Evolutionary conservation across 495 filamentous ascomycete genomes (phyloP), one percentile per base, ranked within the genome.

Genomic region (Apiosordaria backusii): DNA sequence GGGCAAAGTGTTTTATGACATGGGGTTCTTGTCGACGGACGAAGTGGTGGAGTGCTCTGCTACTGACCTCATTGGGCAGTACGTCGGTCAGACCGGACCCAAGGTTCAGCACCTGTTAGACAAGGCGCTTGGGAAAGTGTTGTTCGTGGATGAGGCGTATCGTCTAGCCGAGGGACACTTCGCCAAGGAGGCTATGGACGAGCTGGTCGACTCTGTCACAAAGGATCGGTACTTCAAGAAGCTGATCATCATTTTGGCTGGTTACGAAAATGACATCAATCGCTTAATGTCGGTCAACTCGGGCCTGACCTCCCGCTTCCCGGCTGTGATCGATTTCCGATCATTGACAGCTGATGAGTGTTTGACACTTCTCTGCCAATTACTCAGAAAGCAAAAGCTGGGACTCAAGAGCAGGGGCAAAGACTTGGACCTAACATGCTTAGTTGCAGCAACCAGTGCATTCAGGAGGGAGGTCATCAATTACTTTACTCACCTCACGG

Each of bases 221-320:
- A 90, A 90, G 68, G 81, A 83, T 1, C 77, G 76, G 25, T 95
- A 86, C 69, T 68, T 72, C 6, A 79, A 83, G 57, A 92, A 89
- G 65, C 72, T 95, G 1, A 80, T 95, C 53, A 81, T 90, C 18
- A 91, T 95, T 54, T 80, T 93, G 0, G 91, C 91, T 0, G 91
- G 91, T 1, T 92, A 93, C 65, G 84, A 86, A 29, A 64, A 77
- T 0, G 88, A 92, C 35, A 92, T 93, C 68, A 87, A 93, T 70
- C 78, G 82, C 0, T 81, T 95, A 1, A 86, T 93, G 84, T 70
- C 75, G 5, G 81, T 82, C 53, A 90, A 89, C 65, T 77, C 83
- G 0, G 86, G 87, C 1, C 75, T 90, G 16, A 80, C 85, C 0
- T 82, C 81, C 60, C 78, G 88, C 9, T 90, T 91, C 72, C 83